Evolutionary conservation across 129 eudicot species (phyloP), one percentile per base, ranked within the genome.

Genomic region (Artemisia annua): DNA sequence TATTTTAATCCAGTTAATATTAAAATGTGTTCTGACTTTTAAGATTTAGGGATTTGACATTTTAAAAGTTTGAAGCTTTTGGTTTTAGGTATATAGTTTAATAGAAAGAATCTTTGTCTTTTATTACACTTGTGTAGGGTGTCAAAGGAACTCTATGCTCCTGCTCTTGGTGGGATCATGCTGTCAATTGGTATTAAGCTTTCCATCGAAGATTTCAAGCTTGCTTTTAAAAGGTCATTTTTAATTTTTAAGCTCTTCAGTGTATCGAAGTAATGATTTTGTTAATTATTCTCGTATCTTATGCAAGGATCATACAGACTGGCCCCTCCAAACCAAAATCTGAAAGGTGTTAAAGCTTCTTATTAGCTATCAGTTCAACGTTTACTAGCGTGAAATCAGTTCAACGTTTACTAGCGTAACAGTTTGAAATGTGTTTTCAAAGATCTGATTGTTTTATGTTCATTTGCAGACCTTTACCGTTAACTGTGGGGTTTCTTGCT

Each of bases 121-220:
- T 69, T 18, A 17, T 15, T 74, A 78, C 17, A 57, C 8, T 39
- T 54, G 46, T 88, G 80, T 93, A 90, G 99, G 99, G 99, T 95
- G 69, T 88, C 99, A 10, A 87, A 88, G 80, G 99, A 90, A 73
- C 65, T 91, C 66, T 95, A 95, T 68, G 99, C 99, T 65, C 99
- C 97, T 65, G 97, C 96, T 61, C 96, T 95, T 24, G 99, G 99
- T 79, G 99, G 99, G 30, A 95, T 95, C 72, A 95, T 95, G 97
- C 76, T 95, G 54, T 95, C 99, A 0, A 95, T 95, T 65, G 99
- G 99, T 9, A 90, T 95, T 60, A 88, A 81, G 79, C 91, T 95
- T 16, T 95, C 99, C 3, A 54, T 86, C 24, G 85, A 90, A 73
- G 99, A 95, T 82, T 95, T 95, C 18, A 72, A 82, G 16, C 96